Evolutionary conservation across 169 alveolate species (phyloP), one percentile per base, ranked within the genome.

Genomic region (Plasmodium sp.): DNA sequence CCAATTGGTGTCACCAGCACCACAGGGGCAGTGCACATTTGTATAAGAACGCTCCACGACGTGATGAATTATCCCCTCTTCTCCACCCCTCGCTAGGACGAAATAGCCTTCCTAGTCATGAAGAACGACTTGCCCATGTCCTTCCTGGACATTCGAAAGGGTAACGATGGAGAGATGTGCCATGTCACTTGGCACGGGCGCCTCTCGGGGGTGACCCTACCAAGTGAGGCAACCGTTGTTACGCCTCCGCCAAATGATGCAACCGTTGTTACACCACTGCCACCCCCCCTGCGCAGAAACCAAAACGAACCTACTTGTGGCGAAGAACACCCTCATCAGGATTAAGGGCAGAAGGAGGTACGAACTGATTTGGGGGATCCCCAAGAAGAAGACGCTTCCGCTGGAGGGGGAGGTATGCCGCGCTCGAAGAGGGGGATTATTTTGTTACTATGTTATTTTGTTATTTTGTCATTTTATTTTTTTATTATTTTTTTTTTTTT

Each of bases 101-200:
- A 85, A 85, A 85, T 85, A n/a, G 93, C 84, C 9, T 85, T 85
- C 67, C 12, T 85, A 39, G 85, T 85, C 2, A 77, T 85, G 31
- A 58, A 77, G 10, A 85, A 85, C 33, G 93, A 85, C 1, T 39
- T 85, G 2, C 93, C 93, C 0, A 85, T 85, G 85, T 85, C 93
- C 10, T 85, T 85, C 62, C 85, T 85, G 3, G 85, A 85, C 62
- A 85, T 85, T 22, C 54, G 77, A 75, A 85, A 75, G 31, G 72
- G 93, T 85, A 84, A 7, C 5, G 58, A 45, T 36, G 33, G 0
- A 39, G 39, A 6, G 41, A 2, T 18, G 7, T 22, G 5, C 14
- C 22, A 0, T 12, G 7, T 16, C 22, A 51, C 22, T 2, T 51
- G 54, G 9, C 4, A 43, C 54, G 9, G 7, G 41, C 22, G 16